Conservation (phyloP, 2,329 filamentous ascomycete species). For the Scorias spongiosa region DNA sequence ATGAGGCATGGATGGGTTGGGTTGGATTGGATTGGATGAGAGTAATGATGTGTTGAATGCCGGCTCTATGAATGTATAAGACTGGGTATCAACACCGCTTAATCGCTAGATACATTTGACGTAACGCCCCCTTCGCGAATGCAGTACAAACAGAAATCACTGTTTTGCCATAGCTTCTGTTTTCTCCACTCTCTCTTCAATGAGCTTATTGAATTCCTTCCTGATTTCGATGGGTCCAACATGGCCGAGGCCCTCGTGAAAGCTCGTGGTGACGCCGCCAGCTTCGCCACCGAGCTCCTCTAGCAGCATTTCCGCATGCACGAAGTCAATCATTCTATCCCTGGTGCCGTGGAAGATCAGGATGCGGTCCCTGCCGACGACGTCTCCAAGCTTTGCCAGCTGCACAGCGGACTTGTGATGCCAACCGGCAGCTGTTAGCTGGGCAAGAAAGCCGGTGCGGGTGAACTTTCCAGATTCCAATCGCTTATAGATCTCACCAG, state of each 20-base stretch:
- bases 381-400: slow-evolving; percentile 48
- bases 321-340: slow-evolving; percentile 64
- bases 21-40: too few relatives aligned
- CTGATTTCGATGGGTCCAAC: slow-evolving; percentile 57
- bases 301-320: slow-evolving; percentile 55
- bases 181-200: slow-evolving; percentile 39
- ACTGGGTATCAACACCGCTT: too few relatives aligned
- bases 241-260: slow-evolving; percentile 62
- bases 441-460: slow-evolving; percentile 54
- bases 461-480: slow-evolving; percentile 45
- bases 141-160: not conserved
- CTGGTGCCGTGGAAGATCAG: slow-evolving; percentile 59
- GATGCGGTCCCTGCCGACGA: slow-evolving; percentile 58
- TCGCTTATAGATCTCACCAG: slow-evolving; percentile 62
- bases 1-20: too few relatives aligned
- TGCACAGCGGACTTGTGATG: slow-evolving; percentile 60
- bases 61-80: too few relatives aligned
- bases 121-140: too few relatives aligned
- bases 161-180: not conserved
- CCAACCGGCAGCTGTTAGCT: slow-evolving; percentile 65
- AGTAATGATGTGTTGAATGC: too few relatives aligned
- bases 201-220: slow-evolving; percentile 49
- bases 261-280: slow-evolving; percentile 36
- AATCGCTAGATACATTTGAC: too few relatives aligned
- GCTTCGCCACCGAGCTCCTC: slow-evolving; percentile 46